phyloP scores from a whole-genome alignment of 106 monocot genomes.

The Allium fistulosum region DNA sequence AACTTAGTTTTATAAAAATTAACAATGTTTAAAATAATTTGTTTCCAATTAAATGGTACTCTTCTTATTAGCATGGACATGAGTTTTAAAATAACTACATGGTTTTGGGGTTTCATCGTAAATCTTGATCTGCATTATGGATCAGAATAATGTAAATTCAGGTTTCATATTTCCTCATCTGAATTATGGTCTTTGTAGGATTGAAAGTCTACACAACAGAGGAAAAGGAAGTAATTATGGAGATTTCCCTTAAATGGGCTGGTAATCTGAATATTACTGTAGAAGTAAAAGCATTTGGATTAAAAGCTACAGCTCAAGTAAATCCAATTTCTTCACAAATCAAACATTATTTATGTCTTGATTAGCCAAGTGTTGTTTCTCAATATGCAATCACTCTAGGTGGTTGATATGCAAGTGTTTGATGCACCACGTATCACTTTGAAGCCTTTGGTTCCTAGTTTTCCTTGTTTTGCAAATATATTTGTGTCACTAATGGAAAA shows the following conservation, averaged over 20 bases:
- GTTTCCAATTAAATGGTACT: no score
- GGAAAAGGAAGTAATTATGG: slow-evolving; percentile 76
- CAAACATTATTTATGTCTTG: background rate
- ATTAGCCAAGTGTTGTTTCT: background rate
- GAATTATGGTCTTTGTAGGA: slow-evolving; percentile 20
- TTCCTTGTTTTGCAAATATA: slow-evolving; percentile 83
- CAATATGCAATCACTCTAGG: slow-evolving; percentile 30
- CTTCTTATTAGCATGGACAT: no score
- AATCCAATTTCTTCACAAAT: slow-evolving; percentile 1
- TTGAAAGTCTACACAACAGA: slow-evolving; percentile 66
- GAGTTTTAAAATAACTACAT: no score
- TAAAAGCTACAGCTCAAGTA: slow-evolving; percentile 73
- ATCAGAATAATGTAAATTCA: no score
- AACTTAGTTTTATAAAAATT: no score
- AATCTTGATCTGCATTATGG: no score
- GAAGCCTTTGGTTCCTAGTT: slow-evolving; percentile 65
- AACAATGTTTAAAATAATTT: no score
- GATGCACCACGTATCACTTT: slow-evolving; percentile 62
- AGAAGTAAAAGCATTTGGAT: slow-evolving; percentile 61
- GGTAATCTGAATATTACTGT: slow-evolving; percentile 74
- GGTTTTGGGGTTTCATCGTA: no score
- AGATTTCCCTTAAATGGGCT: slow-evolving; percentile 75
- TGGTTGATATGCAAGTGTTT: slow-evolving; percentile 78
- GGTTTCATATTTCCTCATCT: no score
- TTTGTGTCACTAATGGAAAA: slow-evolving; percentile 83